Base-by-base conservation (phyloP, 2,329 filamentous ascomycete genomes). In the Xylaria digitata region DNA sequence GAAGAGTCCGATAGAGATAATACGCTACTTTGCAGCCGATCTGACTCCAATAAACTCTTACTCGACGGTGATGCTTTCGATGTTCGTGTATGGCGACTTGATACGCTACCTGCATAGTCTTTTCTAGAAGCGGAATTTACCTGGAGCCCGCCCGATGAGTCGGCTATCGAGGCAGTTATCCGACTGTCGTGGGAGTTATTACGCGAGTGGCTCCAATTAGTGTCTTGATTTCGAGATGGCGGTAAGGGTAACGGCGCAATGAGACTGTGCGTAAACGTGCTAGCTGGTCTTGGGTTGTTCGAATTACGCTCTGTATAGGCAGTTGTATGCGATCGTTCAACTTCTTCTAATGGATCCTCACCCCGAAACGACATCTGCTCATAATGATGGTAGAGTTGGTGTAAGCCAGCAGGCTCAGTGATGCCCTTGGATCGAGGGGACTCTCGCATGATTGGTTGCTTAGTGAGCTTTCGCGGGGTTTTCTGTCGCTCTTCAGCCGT, bases 381-480 rank as follows among this genome's bases (percentile, higher is more conserved):
- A 71, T 89, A 88, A 71, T 88, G 85, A 62, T 86, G 80, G 71
- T 88, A 88, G 2, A 89, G 78, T 59, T 83, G 83, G 49, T 85
- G 80, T 23, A 87, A 74, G 2, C 82, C 82, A 17, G 78, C 76
- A 2, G 80, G 73, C 72, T 77, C 78, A 19, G 68, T 74, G 37
- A 73, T 73, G 1, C 77, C 76, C 56, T 67, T 73, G 3, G 76
- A 76, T 15, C 63, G 71, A 52, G 75, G 68, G 50, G 71, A 71
- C 32, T 64, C 43, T 26, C 49, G 61, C 30, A 58, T 78, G 78
- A 19, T 58, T 23, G 61, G 61, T 6, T 66, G 50, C 42, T 68
- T 70, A 48, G 42, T 64, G 30, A 70, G 52, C 19, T 69, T 71
- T 40, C 59, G 71, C 5, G 71, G 56, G 1, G 63, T 69, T 34